Base-by-base conservation (phyloP, 805 yeast genomes). In the Millerozyma miso region DNA sequence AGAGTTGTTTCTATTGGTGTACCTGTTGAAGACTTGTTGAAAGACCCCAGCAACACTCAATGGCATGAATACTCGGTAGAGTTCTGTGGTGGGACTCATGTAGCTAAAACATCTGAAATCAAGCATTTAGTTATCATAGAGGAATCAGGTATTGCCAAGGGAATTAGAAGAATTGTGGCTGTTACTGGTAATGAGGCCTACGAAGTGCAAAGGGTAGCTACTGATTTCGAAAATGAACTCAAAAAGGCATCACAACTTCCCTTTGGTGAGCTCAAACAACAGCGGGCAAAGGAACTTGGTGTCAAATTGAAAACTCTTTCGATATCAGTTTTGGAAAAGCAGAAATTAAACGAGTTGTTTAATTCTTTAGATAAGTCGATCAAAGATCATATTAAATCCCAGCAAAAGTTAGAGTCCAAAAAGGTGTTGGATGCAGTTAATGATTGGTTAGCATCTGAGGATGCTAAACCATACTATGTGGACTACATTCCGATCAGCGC, bases 1-100 rank as follows among this genome's bases (percentile, higher is more conserved):
- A 83, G 99, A 63, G 99, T 93, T 53, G 97, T 93, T 38, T 87
- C 96, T 23, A 86, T 93, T 58, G 99, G 99, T 59, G 84, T 79
- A 33, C 82, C 96, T 37, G 89, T 93, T 35, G 89, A 86, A 19
- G 93, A 85, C 12, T 72, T 93, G 53, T 63, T 91, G 51, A 73
- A 74, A 4, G 73, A 81, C 54, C 96, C 97, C 53, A 54, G 70
- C 20, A 85, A 79, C 59, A 69, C 71, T 40, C 79, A 87, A 57
- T 93, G 99, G 98, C 68, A 64, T 55, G 69, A 77, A 34, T 73
- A 77, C 58, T 88, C 97, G 1, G 76, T 93, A 52, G 99, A 93
- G 71, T 93, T 93, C 76, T 93, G 99, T 71, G 99, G 99, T 70
- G 99, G 99, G 69, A 93, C 99, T 10, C 99, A 93, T 59, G 97